phyloP scores from a whole-genome alignment of 257 asterid species.

The Nicotiana sylvestris region DNA sequence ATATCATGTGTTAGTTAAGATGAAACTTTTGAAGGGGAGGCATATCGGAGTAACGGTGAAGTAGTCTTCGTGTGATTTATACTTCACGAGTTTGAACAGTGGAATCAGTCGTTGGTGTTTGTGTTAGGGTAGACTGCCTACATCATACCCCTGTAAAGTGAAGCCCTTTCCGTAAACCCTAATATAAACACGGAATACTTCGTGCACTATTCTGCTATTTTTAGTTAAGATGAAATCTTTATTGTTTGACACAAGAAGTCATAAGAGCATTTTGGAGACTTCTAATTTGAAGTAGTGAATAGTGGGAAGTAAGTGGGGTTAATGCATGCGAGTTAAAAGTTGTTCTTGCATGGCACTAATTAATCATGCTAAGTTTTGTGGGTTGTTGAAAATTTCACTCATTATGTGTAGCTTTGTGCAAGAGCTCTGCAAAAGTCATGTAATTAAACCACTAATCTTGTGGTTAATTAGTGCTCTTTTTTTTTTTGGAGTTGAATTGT shows the following conservation, averaged over 20 bases:
- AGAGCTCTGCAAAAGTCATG: not conserved
- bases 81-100: too few relatives aligned
- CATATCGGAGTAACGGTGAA: too few relatives aligned
- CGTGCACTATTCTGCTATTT: too few relatives aligned
- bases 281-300: not conserved
- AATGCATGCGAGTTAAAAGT: slow-evolving; percentile 9
- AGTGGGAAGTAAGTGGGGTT: slow-evolving; percentile 6
- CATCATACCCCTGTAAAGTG: too few relatives aligned
- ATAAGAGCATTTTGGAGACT: not conserved
- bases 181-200: too few relatives aligned
- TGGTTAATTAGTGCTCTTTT: not conserved
- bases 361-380: slow-evolving; percentile 6
- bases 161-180: too few relatives aligned
- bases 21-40: too few relatives aligned
- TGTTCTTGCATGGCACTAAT: not conserved
- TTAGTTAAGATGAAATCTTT: not conserved
- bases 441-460: too few relatives aligned
- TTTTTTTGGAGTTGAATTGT: not conserved
- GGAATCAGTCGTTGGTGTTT: too few relatives aligned
- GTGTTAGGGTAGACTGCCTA: too few relatives aligned
- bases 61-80: too few relatives aligned
- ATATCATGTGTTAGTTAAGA: not conserved
- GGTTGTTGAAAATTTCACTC: not conserved
- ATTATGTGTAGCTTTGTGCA: not conserved
- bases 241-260: not conserved